Conservation (phyloP, 2,329 filamentous ascomycete species). For the Fonsecaea monophora region DNA sequence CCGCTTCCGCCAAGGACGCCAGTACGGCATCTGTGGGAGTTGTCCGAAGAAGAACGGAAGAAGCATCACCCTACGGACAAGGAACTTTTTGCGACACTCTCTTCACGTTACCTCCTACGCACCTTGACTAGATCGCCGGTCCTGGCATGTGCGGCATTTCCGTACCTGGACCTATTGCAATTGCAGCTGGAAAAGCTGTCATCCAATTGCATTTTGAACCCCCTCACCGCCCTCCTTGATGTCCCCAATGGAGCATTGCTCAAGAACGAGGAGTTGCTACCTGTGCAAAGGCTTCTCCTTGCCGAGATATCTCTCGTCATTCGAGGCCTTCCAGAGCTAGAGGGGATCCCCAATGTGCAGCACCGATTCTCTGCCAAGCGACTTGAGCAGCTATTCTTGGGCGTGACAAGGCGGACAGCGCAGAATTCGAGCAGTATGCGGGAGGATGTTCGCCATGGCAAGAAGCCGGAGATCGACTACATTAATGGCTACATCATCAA, state of each 20-base stretch:
- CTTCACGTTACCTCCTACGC: conserved; percentile 67
- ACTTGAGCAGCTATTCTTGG: conserved; percentile 65
- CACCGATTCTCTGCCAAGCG: conserved; percentile 67
- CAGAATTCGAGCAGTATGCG: conserved; percentile 72
- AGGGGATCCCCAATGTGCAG: conserved; percentile 64
- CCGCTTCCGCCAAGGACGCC: conserved; percentile 31
- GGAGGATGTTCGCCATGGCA: conserved; percentile 66
- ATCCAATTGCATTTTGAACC: conserved; percentile 77
- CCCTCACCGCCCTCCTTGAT: conserved; percentile 80
- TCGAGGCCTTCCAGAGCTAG: conserved; percentile 74
- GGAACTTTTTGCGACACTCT: conserved; percentile 40
- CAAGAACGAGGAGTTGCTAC: conserved; percentile 69
- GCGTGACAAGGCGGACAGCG: conserved; percentile 61
- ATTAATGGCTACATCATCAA: conserved; percentile 87
- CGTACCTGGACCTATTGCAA: conserved; percentile 68
- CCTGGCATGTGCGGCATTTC: conserved; percentile 66
- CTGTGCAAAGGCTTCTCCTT: conserved; percentile 73
- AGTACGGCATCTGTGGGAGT: conserved; percentile 29
- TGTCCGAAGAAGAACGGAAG: conserved; percentile 38
- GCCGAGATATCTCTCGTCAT: conserved; percentile 77
- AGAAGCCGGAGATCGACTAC: conserved; percentile 77
- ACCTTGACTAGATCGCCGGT: conserved; percentile 68
- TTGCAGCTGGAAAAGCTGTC: conserved; percentile 79
- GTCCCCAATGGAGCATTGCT: conserved; percentile 74
- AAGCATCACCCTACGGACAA: conserved; percentile 35